These are phyloP conservation scores for Podospora conica DNA, from an alignment of 495 filamentous ascomycete species.

Conservation along the genomic window DNA sequence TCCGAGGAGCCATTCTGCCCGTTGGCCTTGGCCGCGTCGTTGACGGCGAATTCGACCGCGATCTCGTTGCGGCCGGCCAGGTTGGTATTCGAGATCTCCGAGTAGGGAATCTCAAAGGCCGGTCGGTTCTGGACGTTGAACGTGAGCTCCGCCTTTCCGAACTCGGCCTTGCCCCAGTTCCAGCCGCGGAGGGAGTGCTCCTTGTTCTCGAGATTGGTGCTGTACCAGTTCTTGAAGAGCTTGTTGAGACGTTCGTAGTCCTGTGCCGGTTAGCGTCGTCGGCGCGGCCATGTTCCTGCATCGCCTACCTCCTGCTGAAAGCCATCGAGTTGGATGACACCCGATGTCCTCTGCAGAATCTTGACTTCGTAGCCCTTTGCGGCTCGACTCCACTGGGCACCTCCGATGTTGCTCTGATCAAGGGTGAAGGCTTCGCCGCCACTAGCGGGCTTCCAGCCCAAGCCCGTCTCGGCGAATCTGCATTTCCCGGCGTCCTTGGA, in stretches of 20 bases:
- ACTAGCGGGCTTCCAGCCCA: slow-evolving; percentile 86
- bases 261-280: slow-evolving; percentile 37
- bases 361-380: slow-evolving; percentile 90
- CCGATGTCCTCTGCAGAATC: slow-evolving; percentile 72
- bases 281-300: not conserved
- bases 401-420: slow-evolving; percentile 70
- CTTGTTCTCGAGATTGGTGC: slow-evolving; percentile 79
- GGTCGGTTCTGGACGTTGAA: slow-evolving; percentile 98
- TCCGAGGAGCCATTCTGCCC: slow-evolving; percentile 70
- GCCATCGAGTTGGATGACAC: slow-evolving; percentile 89
- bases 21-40: slow-evolving; percentile 62
- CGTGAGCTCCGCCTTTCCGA: slow-evolving; percentile 85
- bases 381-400: slow-evolving; percentile 92
- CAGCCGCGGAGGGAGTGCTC: slow-evolving; percentile 95
- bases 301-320: slow-evolving; percentile 78
- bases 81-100: slow-evolving; percentile 96
- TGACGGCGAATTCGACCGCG: slow-evolving; percentile 80
- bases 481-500: slow-evolving; percentile 86
- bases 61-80: slow-evolving; percentile 97
- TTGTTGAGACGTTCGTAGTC: slow-evolving; percentile 86
- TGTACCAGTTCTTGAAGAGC: slow-evolving; percentile 94
- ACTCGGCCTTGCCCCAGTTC: slow-evolving; percentile 99
- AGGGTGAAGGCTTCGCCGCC: slow-evolving; percentile 90
- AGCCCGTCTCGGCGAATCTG: slow-evolving; percentile 83
- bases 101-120: slow-evolving; percentile 95